These are phyloP conservation scores for Thermochaetoides dissita DNA, from an alignment of 2,329 filamentous ascomycete species.

Conservation along the genomic window DNA sequence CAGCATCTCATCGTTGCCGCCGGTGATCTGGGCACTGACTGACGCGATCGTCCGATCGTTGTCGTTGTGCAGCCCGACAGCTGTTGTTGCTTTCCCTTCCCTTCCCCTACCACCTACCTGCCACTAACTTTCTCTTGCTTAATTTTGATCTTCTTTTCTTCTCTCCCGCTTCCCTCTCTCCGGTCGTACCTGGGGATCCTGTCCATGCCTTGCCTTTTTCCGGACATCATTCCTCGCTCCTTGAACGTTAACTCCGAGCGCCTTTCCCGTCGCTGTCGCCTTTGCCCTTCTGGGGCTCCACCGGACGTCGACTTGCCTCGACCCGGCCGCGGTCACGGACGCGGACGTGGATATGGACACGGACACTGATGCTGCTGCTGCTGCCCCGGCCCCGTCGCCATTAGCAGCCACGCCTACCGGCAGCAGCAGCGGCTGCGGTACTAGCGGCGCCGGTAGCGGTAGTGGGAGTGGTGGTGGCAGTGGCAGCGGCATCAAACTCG, in stretches of 20 bases:
- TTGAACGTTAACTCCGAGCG: background rate
- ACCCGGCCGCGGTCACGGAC: constrained; percentile 1
- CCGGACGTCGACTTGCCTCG: constrained; percentile 1
- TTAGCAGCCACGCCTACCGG: constrained; percentile 2
- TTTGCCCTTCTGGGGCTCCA: constrained; percentile 1
- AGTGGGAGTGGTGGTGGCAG: background rate
- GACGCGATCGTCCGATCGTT: constrained; percentile 5
- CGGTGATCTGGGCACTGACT: background rate
- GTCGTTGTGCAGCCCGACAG: background rate
- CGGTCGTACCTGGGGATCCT: background rate
- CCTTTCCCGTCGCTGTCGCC: background rate
- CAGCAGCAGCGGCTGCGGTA: background rate
- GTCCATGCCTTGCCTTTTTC: background rate
- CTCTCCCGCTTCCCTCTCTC: background rate
- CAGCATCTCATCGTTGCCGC: background rate
- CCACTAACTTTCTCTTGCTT: background rate
- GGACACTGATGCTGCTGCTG: constrained; percentile 7
- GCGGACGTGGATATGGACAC: constrained; percentile 10
- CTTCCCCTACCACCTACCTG: too few species aligned
- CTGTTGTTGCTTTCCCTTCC: background rate
- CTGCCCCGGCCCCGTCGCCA: constrained; percentile 3
- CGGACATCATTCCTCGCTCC: background rate
- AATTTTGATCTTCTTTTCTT: background rate
- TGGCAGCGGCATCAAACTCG: constrained; percentile 7
- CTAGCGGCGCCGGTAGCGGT: too few species aligned